Evolutionary conservation across 2,329 filamentous ascomycete genomes (phyloP).

Genomic region (Dothideomycetes sp.): DNA sequence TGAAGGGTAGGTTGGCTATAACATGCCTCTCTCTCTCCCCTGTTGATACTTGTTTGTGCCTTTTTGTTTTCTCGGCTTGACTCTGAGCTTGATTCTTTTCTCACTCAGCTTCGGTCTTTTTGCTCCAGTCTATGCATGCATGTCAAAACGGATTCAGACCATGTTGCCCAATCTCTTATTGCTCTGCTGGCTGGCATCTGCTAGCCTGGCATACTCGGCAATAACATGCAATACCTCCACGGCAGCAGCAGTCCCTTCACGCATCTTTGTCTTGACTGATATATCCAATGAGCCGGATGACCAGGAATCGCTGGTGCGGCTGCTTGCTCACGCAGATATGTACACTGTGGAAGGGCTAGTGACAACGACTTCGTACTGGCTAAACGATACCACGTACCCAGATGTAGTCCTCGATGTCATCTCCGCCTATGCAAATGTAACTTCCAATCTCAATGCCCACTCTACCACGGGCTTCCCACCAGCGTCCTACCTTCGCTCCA

Average conservation of each 20-base stretch:
- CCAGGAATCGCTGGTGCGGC: slow-evolving; percentile 16
- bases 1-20: too few relatives aligned
- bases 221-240: too few relatives aligned
- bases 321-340: slow-evolving; percentile 15
- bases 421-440: slow-evolving; percentile 17
- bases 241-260: slow-evolving; percentile 8
- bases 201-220: too few relatives aligned
- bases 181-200: too few relatives aligned
- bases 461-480: slow-evolving; percentile 18
- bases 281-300: slow-evolving; percentile 20
- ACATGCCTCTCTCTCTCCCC: too few relatives aligned
- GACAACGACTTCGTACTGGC: slow-evolving; percentile 16
- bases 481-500: slow-evolving; percentile 12
- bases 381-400: slow-evolving; percentile 14
- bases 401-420: slow-evolving; percentile 19
- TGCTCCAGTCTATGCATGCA: too few relatives aligned
- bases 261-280: slow-evolving; percentile 18
- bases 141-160: too few relatives aligned
- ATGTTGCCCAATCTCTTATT: too few relatives aligned
- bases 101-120: too few relatives aligned
- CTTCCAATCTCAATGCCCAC: slow-evolving; percentile 33
- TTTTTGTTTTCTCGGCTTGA: too few relatives aligned
- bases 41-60: too few relatives aligned
- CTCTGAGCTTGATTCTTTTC: too few relatives aligned
- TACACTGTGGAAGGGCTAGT: slow-evolving; percentile 16